These are phyloP conservation scores for Agapanthus africanus DNA, from an alignment of 106 monocot species.

Conservation along the genomic window DNA sequence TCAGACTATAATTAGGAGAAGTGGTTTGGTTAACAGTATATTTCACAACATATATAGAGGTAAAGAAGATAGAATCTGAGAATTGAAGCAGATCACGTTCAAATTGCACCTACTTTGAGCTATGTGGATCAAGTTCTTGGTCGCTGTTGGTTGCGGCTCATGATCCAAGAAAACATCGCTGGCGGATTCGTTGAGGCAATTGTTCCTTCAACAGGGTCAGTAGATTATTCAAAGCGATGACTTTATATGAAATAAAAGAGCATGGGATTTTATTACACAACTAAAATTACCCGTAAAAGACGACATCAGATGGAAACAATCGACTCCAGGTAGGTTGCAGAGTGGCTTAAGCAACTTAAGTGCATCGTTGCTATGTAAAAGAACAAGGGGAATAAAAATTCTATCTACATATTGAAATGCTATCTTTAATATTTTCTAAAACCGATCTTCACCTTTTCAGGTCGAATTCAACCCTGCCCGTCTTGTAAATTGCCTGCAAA, in stretches of 20 bases:
- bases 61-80: neutral
- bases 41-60: neutral
- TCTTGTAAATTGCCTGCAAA: conserved; percentile 22
- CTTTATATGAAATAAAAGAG: neutral
- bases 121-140: conserved; percentile 52
- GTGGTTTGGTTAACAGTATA: neutral
- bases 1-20: neutral
- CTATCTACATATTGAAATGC: neutral
- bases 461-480: conserved; percentile 27
- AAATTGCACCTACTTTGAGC: conserved; percentile 32
- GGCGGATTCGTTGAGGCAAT: conserved; percentile 56
- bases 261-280: neutral
- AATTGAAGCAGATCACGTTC: neutral
- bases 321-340: conserved; percentile 3
- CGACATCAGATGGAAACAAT: conserved; percentile 12
- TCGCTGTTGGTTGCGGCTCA: conserved; percentile 45
- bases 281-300: conserved; percentile 11
- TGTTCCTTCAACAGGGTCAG: conserved; percentile 16
- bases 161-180: conserved; percentile 30
- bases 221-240: neutral
- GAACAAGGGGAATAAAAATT: neutral
- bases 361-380: neutral
- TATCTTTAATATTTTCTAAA: neutral
- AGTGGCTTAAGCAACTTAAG: neutral
- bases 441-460: conserved; percentile 14